These are phyloP conservation scores for Euphorbia tirucalli DNA, from an alignment of 345 rosid species.

Conservation along the genomic window DNA sequence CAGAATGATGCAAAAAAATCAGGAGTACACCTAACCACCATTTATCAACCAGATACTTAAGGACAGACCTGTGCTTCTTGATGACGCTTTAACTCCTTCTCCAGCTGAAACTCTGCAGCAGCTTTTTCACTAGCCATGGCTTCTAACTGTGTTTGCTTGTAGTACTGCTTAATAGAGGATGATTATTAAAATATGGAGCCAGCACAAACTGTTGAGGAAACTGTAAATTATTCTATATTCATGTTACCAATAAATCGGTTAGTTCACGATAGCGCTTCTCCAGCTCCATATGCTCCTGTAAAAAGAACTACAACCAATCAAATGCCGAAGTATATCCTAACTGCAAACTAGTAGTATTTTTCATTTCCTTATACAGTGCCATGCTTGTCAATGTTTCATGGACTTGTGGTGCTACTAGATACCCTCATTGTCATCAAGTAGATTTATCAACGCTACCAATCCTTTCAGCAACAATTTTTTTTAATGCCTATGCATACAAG, in stretches of 20 bases:
- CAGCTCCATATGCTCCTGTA: constrained; percentile 95
- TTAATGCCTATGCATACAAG: too few species aligned
- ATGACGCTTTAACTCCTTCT: constrained; percentile 82
- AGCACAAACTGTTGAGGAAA: constrained; percentile 4
- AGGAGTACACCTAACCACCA: constrained; percentile 12
- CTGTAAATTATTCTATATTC: constrained; percentile 15
- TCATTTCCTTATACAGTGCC: constrained; percentile 3
- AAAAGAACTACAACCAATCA: constrained; percentile 31
- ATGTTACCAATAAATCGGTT: constrained; percentile 89
- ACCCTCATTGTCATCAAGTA: too few species aligned
- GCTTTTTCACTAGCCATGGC: constrained; percentile 98
- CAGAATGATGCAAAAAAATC: constrained; percentile 1
- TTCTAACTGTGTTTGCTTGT: constrained; percentile 98
- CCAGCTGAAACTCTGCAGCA: constrained; percentile 97
- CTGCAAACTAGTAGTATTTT: neutral
- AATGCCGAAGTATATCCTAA: constrained; percentile 14
- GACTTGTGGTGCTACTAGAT: neutral
- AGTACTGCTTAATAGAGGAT: constrained; percentile 54
- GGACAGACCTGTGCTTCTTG: constrained; percentile 77
- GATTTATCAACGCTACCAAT: too few species aligned
- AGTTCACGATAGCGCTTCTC: constrained; percentile 98
- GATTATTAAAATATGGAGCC: constrained; percentile 9
- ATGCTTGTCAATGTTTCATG: neutral
- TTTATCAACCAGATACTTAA: constrained; percentile 18
- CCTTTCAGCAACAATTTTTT: too few species aligned